Evolutionary conservation across 2,329 filamentous ascomycete species (phyloP), one percentile per base, ranked within the genome.

Genomic region (Arthrinium puccinioides): DNA sequence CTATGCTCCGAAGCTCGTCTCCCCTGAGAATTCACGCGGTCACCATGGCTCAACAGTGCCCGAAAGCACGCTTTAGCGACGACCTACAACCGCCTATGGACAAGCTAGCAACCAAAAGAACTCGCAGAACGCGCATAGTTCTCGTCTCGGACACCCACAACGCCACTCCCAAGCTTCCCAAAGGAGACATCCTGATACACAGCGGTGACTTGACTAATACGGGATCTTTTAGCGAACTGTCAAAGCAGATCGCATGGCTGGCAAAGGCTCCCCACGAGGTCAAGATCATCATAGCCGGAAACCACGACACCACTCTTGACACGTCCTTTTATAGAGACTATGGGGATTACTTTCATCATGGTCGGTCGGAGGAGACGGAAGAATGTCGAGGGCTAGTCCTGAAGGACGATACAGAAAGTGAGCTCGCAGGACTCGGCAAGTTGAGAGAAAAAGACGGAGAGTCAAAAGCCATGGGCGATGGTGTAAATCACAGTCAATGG

Each of bases 101-200:
- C 15, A 10, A 11, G 6, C 16, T 19, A 8, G 27, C 27, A 18
- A 29, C 27, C 19, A 43, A 24, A 26, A 44, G 40, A 6, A 56
- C 57, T 9, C 59, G 68, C 36, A 63, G 71, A 44, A 79, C 82
- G 6, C 73, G 83, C 42, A 72, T 88, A 40, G 81, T 88, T 36
- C 87, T 82, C 60, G 71, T 88, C 39, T 84, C 84, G 4, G 84
- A 89, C 59, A 88, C 83, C 2, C 83, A 88, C 59, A 85, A 85
- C 54, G 70, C 66, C 46, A 68, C 69, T 3, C 66, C 74, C 47
- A 80, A 76, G 48, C 68, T 87, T 1, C 84, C 84, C 0, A 70
- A 69, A 16, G 84, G 84, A 27, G 82, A 89, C 53, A 74, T 89
- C 8, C 66, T 89, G 23, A 79, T 88, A 34, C 83, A 87, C 52